These are phyloP conservation scores for Pneumocystis sp. DNA, from an alignment of 1,139 yeast species.

Conservation along the genomic window DNA sequence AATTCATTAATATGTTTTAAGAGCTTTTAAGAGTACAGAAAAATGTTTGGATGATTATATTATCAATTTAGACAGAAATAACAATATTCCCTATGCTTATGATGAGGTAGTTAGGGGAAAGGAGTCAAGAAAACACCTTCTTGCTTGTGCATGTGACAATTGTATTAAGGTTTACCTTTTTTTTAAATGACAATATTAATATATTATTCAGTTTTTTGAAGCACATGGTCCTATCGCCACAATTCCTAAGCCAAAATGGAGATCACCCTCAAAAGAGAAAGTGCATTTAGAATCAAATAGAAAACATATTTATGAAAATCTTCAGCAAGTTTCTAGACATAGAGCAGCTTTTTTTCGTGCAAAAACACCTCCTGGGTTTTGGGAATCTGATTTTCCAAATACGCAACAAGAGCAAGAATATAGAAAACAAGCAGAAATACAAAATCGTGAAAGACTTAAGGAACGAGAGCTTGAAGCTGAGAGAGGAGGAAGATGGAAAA, in stretches of 20 bases:
- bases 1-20: background rate
- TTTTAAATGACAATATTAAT: background rate
- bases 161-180: conserved; percentile 15
- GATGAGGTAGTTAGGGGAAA: conserved; percentile 19
- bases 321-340: conserved; percentile 18
- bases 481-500: conserved; percentile 1
- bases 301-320: conserved; percentile 4
- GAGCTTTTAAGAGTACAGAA: background rate
- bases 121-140: conserved; percentile 17
- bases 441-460: conserved; percentile 6
- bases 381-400: conserved; percentile 22
- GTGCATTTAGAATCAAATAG: background rate
- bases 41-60: conserved; percentile 17
- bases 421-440: conserved; percentile 13
- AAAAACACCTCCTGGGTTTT: conserved; percentile 23
- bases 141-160: conserved; percentile 19
- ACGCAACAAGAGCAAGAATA: conserved; percentile 21
- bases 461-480: background rate
- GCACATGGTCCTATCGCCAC: conserved; percentile 17
- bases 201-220: conserved; percentile 15
- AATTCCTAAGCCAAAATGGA: conserved; percentile 16
- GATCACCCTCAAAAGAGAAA: conserved; percentile 3
- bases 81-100: conserved; percentile 17
- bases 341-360: conserved; percentile 18
- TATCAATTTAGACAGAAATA: conserved; percentile 17